A percentile compares a stretch with the other conserved stretches of the same genome.
Evolutionary conservation across 345 rosid species (phyloP).

Genomic region (Carallia pectinifolia): DNA sequence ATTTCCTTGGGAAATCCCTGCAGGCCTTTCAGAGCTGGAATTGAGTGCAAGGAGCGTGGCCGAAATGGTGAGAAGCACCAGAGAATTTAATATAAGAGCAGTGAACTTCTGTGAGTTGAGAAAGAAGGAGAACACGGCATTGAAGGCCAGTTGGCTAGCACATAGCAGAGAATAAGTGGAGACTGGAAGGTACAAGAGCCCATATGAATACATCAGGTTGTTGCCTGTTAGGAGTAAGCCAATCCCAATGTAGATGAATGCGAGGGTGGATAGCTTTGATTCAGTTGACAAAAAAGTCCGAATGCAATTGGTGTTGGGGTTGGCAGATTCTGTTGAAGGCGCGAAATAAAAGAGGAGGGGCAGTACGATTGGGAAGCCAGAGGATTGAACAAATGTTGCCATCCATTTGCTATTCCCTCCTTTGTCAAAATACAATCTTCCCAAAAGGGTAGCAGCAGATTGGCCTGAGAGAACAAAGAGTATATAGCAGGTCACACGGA

Average conservation of each 20-base stretch:
- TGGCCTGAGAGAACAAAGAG: conserved; percentile 46
- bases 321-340: conserved; percentile 10
- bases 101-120: conserved; percentile 54
- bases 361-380: conserved; percentile 50
- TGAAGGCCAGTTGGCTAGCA: conserved; percentile 57
- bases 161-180: conserved; percentile 57
- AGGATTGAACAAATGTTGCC: conserved; percentile 60
- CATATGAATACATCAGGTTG: conserved; percentile 55
- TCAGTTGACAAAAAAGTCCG: not conserved
- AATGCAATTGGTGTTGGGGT: not conserved
- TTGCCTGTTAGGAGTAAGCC: conserved; percentile 47
- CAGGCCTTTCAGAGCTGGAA: conserved; percentile 34
- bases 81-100: conserved; percentile 42
- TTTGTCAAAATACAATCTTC: conserved; percentile 51
- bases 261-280: conserved; percentile 25
- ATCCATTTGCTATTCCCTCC: conserved; percentile 72
- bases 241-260: conserved; percentile 29
- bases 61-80: conserved; percentile 47
- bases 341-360: conserved; percentile 40
- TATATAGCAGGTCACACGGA: conserved; percentile 32
- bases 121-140: conserved; percentile 49
- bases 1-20: conserved; percentile 23
- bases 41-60: conserved; percentile 51
- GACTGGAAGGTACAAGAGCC: conserved; percentile 52
- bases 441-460: conserved; percentile 46